Conservation (phyloP, 1,284 basidiomycete species). For the Trametes polyzona region DNA sequence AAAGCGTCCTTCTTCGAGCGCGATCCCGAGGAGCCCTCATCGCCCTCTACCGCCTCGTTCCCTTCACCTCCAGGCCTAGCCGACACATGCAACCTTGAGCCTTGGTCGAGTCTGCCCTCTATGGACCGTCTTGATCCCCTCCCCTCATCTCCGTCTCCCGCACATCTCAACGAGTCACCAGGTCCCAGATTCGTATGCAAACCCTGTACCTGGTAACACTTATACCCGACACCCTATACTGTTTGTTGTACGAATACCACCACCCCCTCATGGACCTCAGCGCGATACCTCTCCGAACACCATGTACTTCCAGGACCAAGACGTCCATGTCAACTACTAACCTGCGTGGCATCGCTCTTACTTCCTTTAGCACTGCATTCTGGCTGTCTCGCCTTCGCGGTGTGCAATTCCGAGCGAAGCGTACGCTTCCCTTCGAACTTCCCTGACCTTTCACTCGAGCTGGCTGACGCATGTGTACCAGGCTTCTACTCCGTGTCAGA, state of each 20-base stretch:
- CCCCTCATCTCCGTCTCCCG: constrained; percentile 1
- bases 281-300: not conserved
- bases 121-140: not conserved
- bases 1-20: not conserved
- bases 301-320: not conserved
- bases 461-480: no score
- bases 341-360: not conserved
- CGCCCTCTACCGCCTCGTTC: not conserved
- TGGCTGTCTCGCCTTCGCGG: not conserved
- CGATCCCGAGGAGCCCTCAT: not conserved
- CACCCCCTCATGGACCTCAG: not conserved
- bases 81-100: no score
- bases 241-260: not conserved
- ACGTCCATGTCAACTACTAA: not conserved
- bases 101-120: not conserved
- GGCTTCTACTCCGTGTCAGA: not conserved
- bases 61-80: constrained; percentile 1
- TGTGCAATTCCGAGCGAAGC: not conserved
- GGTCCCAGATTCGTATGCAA: not conserved
- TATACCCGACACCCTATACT: not conserved
- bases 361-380: not conserved
- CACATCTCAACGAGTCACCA: not conserved
- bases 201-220: constrained; percentile 14
- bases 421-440: no score
- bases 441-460: not conserved